These are phyloP conservation scores for Coix lacrymajobi DNA, from an alignment of 176 grass and related monocot species.

Conservation along the genomic window DNA sequence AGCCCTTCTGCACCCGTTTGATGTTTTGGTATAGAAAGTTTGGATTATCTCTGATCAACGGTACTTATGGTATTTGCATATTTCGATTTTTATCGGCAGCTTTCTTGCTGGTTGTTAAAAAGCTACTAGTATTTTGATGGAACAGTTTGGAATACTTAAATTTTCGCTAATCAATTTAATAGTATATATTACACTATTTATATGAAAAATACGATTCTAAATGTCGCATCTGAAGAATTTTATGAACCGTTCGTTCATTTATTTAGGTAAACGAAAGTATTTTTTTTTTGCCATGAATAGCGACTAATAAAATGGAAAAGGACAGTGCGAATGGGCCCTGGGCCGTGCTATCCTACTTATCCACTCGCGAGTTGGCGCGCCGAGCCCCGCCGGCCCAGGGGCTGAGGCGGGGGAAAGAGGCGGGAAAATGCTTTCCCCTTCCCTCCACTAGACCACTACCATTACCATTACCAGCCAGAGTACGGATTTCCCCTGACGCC, in stretches of 20 bases:
- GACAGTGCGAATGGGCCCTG: background rate
- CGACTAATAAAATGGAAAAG: background rate
- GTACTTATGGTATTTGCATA: background rate
- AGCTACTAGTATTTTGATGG: background rate
- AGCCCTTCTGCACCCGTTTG: background rate
- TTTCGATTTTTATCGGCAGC: background rate
- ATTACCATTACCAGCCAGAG: too few species aligned
- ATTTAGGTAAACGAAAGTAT: background rate
- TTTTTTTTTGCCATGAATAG: background rate
- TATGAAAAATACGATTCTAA: background rate
- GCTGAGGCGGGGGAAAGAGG: background rate
- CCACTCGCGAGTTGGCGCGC: background rate
- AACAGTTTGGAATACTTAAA: background rate
- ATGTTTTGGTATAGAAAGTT: background rate
- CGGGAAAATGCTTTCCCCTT: background rate
- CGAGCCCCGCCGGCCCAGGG: background rate
- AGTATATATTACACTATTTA: background rate
- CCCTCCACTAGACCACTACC: background rate
- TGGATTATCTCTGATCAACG: background rate
- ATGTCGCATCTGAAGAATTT: background rate
- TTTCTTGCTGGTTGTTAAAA: background rate
- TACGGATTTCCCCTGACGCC: background rate
- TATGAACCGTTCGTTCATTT: background rate
- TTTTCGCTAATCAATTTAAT: background rate
- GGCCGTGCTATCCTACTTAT: background rate